Evolutionary conservation across 2,329 filamentous ascomycete genomes (phyloP).

Genomic region (Didymella exigua): DNA sequence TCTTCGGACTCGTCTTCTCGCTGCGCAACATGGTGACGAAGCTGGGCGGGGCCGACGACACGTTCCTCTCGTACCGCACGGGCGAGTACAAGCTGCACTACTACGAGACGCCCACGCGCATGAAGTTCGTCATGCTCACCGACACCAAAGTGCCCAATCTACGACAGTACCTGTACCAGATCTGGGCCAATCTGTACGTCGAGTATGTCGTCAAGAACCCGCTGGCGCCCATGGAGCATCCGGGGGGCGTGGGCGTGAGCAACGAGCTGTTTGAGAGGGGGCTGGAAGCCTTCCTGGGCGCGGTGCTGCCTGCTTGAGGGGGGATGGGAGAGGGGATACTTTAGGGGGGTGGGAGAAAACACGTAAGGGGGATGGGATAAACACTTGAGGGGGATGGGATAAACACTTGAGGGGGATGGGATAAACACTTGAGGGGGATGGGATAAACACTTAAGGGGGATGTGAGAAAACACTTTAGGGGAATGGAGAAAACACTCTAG

Average conservation of each 20-base stretch:
- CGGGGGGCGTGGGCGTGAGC: slow-evolving; percentile 65
- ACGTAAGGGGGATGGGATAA: no score
- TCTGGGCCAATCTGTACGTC: slow-evolving; percentile 97
- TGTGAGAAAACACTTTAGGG: no score
- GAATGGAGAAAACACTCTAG: no score
- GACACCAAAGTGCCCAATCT: slow-evolving; percentile 89
- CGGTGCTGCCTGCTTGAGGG: slow-evolving; percentile 43
- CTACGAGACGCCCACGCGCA: slow-evolving; percentile 95
- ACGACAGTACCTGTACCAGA: slow-evolving; percentile 93
- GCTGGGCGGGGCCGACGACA: slow-evolving; percentile 88
- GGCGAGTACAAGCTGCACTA: slow-evolving; percentile 98
- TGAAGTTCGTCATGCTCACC: slow-evolving; percentile 96
- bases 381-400: no score
- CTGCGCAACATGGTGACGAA: slow-evolving; percentile 96
- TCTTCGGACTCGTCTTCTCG: slow-evolving; percentile 96
- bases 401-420: no score
- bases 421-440: no score
- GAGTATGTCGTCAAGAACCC: slow-evolving; percentile 81
- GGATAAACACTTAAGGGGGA: no score
- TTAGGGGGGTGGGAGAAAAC: no score
- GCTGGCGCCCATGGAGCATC: slow-evolving; percentile 65
- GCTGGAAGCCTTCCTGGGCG: slow-evolving; percentile 76
- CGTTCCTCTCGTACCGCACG: slow-evolving; percentile 91
- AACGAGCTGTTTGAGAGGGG: slow-evolving; percentile 70
- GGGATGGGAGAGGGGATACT: no score